Percentiles rank a stretch among this genome's conserved stretches.
phyloP scores from a whole-genome alignment of 306 rosid species.

The Trifolium subterraneum region DNA sequence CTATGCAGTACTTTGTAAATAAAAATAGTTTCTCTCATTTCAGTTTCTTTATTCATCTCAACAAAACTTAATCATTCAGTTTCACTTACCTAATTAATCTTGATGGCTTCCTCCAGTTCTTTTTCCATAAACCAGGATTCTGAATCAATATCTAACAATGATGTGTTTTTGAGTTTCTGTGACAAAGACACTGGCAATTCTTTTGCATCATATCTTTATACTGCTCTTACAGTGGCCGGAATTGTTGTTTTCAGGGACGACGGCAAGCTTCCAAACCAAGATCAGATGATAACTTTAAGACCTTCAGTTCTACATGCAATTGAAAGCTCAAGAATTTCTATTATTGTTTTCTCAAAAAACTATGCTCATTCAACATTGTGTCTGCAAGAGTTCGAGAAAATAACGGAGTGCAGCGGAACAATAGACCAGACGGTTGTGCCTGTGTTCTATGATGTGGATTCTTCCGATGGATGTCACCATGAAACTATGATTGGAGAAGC shows the following conservation, averaged over 20 bases:
- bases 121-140: not conserved
- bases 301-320: constrained; percentile 1
- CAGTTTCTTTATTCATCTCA: no score
- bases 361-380: not conserved
- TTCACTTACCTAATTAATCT: not conserved
- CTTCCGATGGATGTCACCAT: not conserved
- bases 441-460: not conserved
- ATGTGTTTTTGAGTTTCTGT: constrained; percentile 24
- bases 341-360: not conserved
- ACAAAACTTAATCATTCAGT: no score
- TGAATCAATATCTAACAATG: not conserved
- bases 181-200: not conserved
- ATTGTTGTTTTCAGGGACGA: not conserved
- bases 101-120: not conserved
- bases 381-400: constrained; percentile 5
- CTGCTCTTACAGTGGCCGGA: not conserved
- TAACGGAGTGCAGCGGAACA: not conserved
- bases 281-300: not conserved
- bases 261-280: not conserved
- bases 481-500: not conserved
- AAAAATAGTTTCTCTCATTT: not conserved
- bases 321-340: not conserved
- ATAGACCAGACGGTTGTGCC: not conserved
- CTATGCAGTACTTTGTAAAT: not conserved
- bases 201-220: not conserved